These are phyloP conservation scores for Wakefieldia striispora DNA, from an alignment of 768 basidiomycete genomes.

Conservation along the genomic window DNA sequence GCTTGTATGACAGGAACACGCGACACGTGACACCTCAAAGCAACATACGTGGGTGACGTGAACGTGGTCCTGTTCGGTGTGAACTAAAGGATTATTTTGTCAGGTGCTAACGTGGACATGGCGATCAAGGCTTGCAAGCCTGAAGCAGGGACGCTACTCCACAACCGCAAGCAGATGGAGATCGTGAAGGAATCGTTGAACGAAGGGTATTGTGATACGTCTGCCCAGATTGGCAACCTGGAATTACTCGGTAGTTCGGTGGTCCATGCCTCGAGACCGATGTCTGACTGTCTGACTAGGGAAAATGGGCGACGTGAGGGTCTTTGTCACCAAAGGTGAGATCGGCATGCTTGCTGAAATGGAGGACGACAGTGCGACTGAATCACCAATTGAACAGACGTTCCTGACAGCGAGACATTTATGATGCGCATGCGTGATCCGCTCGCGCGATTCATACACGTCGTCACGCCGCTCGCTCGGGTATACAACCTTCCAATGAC, in stretches of 20 bases:
- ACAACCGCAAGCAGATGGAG: conserved; percentile 67
- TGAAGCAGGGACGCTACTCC: conserved; percentile 60
- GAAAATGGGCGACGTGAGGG: conserved; percentile 57
- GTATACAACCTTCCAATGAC: conserved; percentile 73
- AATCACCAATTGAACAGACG: conserved; percentile 42
- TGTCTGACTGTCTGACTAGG: conserved; percentile 36
- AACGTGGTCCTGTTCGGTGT: not conserved
- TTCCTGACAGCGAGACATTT: conserved; percentile 48
- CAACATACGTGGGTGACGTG: conserved; percentile 38
- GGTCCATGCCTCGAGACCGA: not conserved
- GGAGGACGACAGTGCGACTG: not conserved
- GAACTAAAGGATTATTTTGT: not conserved
- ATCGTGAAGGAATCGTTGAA: conserved; percentile 71
- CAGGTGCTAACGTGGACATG: conserved; percentile 62
- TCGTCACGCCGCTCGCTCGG: conserved; percentile 61
- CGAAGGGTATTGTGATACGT: conserved; percentile 81
- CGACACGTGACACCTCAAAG: conserved; percentile 40
- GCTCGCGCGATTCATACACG: conserved; percentile 68
- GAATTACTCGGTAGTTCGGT: conserved; percentile 49
- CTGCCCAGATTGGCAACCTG: conserved; percentile 61
- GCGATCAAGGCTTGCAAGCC: conserved; percentile 71
- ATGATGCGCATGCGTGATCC: conserved; percentile 52
- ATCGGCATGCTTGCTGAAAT: not conserved
- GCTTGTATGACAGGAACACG: conserved; percentile 10
- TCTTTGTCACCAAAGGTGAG: conserved; percentile 64